Conservation (phyloP, 495 filamentous ascomycete genomes). For the Achaetomiella virescens region DNA sequence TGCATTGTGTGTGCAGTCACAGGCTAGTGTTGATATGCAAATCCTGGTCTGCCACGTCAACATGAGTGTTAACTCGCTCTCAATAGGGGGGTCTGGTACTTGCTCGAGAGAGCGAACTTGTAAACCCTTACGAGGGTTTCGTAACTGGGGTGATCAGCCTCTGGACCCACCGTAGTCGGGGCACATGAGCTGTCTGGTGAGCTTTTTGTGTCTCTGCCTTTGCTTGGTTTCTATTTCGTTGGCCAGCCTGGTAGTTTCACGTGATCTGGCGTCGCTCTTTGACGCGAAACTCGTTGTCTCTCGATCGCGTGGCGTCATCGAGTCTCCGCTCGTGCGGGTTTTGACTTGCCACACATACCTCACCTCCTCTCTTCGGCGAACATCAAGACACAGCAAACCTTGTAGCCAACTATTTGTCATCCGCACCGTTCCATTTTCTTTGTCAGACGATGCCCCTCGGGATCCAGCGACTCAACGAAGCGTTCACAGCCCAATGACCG, state of each 20-base stretch:
- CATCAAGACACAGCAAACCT: too few relatives aligned
- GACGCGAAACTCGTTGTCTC: conserved; percentile 1
- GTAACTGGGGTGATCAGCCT: neutral
- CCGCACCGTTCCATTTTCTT: too few relatives aligned
- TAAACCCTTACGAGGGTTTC: neutral
- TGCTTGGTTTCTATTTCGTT: neutral
- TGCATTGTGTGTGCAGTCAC: too few relatives aligned
- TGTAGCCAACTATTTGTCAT: too few relatives aligned
- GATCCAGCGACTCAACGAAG: conserved; percentile 60
- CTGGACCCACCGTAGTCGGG: too few relatives aligned
- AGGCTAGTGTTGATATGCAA: too few relatives aligned
- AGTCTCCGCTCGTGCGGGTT: neutral
- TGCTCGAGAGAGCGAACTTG: too few relatives aligned
- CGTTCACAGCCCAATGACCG: conserved; percentile 59
- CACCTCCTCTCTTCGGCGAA: neutral
- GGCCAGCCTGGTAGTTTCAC: neutral
- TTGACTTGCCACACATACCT: neutral
- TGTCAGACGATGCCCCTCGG: conserved; percentile 54
- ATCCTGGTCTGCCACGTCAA: neutral
- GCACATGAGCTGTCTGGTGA: too few relatives aligned
- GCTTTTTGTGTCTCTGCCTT: neutral
- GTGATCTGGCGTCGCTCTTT: conserved; percentile 15
- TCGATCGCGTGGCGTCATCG: neutral
- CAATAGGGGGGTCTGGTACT: too few relatives aligned
- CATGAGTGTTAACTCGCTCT: too few relatives aligned